Conservation (phyloP, 306 rosid genomes). For the Acacia crassicarpa region DNA sequence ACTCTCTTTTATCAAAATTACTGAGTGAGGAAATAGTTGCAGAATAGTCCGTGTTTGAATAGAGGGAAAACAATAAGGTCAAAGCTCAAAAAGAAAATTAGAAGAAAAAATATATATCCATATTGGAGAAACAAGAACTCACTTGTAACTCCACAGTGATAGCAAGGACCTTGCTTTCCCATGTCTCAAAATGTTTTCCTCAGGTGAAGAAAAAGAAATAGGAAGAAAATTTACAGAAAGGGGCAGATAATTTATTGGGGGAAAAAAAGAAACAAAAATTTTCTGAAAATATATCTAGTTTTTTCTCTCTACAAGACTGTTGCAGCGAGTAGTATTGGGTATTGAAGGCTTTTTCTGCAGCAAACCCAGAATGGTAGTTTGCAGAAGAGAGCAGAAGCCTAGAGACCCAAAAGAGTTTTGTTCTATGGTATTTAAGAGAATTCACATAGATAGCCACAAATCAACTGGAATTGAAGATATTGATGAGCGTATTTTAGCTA, state of each 20-base stretch:
- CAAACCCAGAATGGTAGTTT: slow-evolving; percentile 60
- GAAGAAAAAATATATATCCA: neutral
- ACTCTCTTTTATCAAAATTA: slow-evolving; percentile 35
- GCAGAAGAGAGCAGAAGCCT: slow-evolving; percentile 61
- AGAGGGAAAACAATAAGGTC: slow-evolving; percentile 9
- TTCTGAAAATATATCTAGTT: slow-evolving; percentile 38
- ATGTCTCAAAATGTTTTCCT: slow-evolving; percentile 63
- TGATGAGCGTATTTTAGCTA: slow-evolving; percentile 51
- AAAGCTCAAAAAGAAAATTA: slow-evolving; percentile 29
- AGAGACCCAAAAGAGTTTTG: slow-evolving; percentile 69
- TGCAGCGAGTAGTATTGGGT: slow-evolving; percentile 41
- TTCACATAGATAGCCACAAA: slow-evolving; percentile 47
- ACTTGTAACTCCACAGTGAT: slow-evolving; percentile 99
- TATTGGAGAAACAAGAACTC: slow-evolving; percentile 91
- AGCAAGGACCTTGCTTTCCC: slow-evolving; percentile 99
- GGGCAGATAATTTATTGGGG: slow-evolving; percentile 23
- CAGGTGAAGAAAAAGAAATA: slow-evolving; percentile 45
- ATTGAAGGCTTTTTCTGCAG: slow-evolving; percentile 43
- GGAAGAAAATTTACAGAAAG: slow-evolving; percentile 39
- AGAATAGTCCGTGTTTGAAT: slow-evolving; percentile 24
- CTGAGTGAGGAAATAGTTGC: slow-evolving; percentile 28
- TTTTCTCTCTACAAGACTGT: slow-evolving; percentile 38
- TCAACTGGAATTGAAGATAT: slow-evolving; percentile 52
- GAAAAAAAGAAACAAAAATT: slow-evolving; percentile 24
- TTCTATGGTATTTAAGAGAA: slow-evolving; percentile 45